Percentiles rank a stretch among this genome's conserved stretches.
phyloP scores from a whole-genome alignment of 2,329 filamentous ascomycete genomes.

The Paramyrothecium sp. region DNA sequence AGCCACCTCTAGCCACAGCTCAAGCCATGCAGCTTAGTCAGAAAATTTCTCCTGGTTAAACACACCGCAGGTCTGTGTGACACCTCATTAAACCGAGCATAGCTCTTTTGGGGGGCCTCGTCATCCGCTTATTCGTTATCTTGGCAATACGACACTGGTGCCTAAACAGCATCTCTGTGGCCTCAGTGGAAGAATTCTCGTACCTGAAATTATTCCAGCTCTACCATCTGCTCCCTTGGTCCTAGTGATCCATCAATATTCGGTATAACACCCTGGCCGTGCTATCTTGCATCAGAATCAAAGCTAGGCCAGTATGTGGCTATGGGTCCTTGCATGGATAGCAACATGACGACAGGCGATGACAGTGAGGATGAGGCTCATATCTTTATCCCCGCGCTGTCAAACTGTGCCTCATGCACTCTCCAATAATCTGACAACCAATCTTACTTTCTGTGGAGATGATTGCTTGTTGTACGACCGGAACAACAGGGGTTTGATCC shows the following conservation, averaged over 20 bases:
- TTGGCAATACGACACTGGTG: slow-evolving; percentile 2
- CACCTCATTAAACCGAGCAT: not conserved
- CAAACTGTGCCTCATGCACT: not conserved
- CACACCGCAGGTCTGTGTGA: not conserved
- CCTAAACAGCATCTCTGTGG: slow-evolving; percentile 1
- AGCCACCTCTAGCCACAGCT: not conserved
- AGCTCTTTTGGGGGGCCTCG: not conserved
- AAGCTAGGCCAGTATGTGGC: not conserved
- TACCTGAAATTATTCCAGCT: not conserved
- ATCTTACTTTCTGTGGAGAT: not conserved
- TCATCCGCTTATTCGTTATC: not conserved
- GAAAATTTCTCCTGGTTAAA: not conserved
- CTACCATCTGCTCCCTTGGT: not conserved
- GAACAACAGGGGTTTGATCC: not conserved
- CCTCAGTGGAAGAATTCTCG: not conserved
- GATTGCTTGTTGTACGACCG: not conserved
- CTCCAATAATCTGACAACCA: not conserved
- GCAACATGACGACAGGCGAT: not conserved
- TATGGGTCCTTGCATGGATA: not conserved
- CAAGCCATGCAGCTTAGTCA: not conserved
- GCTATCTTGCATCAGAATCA: not conserved
- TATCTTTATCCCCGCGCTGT: not conserved
- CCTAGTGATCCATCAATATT: not conserved
- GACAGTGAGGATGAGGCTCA: not conserved
- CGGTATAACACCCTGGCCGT: not conserved